Base-by-base conservation (phyloP, 306 rosid species). In the Oxytropis ochrocephala region DNA sequence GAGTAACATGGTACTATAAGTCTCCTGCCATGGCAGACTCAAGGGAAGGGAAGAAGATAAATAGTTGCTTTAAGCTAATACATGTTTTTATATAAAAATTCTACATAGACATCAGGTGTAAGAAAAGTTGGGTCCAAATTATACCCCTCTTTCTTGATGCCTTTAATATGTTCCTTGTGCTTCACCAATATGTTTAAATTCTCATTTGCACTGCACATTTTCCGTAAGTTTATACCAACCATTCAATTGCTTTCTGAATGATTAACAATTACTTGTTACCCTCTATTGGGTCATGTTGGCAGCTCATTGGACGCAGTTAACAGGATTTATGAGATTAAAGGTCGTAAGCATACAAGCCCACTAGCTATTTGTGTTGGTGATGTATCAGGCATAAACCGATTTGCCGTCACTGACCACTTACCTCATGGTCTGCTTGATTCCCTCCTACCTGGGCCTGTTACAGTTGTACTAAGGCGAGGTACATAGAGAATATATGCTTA, bases 371-470 rank as follows among this genome's bases (percentile, higher is more conserved):
- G 96, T 81, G 96, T 89, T 27, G 83, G 92, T 36, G 97, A 89
- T 27, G 88, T 87, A 18, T 72, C 83, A 9, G 92, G 84, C 52
- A 85, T 89, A 55, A 24, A 72, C 14, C 91, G 83, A 9, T 93
- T 82, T 79, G 93, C 98, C 35, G 77, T 83, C 62, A 86, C 80
- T 7, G 87, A 88, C 53, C 83, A 86, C 78, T 86, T 93, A 78
- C 96, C 98, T 39, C 59, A 56, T 67, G 87, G 86, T 63, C 79
- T 93, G 71, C 94, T 93, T 72, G 90, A 86, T 73, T 74, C 83
- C 77, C 91, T 93, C 60, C 87, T 93, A 49, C 98, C 98, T 0
- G 98, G 98, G 13, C 98, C 98, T 32, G 96, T 93, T n/a, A 90
- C 97, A 10, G 86, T 88, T 67, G 83, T 93, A 19, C 81, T 93